Evolutionary conservation across 2,329 filamentous ascomycete genomes (phyloP), one percentile per base, ranked within the genome.

Genomic region (Apiospora malaysiana): DNA sequence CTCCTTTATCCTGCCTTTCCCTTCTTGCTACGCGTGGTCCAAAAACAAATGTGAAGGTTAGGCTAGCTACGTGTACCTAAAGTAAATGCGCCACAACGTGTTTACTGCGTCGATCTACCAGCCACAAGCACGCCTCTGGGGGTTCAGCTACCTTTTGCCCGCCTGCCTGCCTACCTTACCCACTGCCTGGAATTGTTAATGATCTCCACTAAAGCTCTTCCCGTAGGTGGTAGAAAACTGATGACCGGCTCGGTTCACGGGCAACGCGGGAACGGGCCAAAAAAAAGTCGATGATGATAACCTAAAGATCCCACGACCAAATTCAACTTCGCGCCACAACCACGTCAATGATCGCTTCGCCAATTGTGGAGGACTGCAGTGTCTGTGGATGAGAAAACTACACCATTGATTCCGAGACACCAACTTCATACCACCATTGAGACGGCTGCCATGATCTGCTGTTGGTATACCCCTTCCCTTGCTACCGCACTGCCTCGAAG

Each of bases 271-370:
- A 23, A 63, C 27, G 56, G 56, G 32, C n/a, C 56, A 37, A 63
- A 63, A 63, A 63, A 63, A 63, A 40, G 46, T 68, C 67, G 67
- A 68, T 68, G 67, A 68, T 68, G 43, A 21, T 47, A 32, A 63
- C 56, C n/a, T 63, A 37, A 21, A 18, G 32, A 63, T 40, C 32
- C 56, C 56, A 63, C 37, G n/a, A 10, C 56, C 56, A 40, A 37
- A 37, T 40, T 18, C 56, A 21, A 63, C 21, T 12, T 63, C 56
- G 32, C 32, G 27, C 21, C 9, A 37, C 51, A 2, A 27, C 27
- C 27, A 21, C 51, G 27, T 59, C 27, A 21, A 59, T 59, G 51
- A 59, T 37, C 18, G 25, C 51, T 32, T 59, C 16, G 51, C 27
- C 51, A 32, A 37, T 59, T n/a, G 25, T 37, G 27, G 27, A 37